Base-by-base conservation (phyloP, 768 basidiomycete genomes). In the Pholiota microspora region DNA sequence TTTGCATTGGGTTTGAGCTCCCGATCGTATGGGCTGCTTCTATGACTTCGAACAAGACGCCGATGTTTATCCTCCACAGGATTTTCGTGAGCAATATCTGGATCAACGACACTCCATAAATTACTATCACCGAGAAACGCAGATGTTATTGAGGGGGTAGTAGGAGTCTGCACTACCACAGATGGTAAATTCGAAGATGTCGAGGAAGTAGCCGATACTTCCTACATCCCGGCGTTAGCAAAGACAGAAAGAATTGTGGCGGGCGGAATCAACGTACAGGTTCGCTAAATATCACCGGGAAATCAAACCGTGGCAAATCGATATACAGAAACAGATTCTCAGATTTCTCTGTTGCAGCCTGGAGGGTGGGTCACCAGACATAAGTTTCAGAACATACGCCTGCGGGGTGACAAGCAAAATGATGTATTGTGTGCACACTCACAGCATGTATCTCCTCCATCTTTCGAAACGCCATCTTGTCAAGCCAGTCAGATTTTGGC, bases 61-160 rank as follows among this genome's bases (percentile, higher is more conserved):
- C 97, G 83, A 65, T 98, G 94, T 65, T 99, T 99, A 65, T 95
- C 93, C 64, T 99, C 97, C 0, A 98, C 94, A 0, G 95, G 95
- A 64, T 99, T 99, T 62, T 98, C 95, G 24, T 92, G 82, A 6
- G 80, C 82, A 46, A 92, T 81, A 57, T 99, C 97, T 2, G 96
- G 94, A 63, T 99, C 97, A 34, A 91, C 77, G 18, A 97, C 80
- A 21, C 85, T 81, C 93, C 96, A 98, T 2, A 98, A 72, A 59
- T 85, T 81, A 15, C 82, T 71, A 58, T 96, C 93, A 2, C 78
- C 70, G 0, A 83, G 66, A 53, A 89, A 80, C 18, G 80, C 71
- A 1, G 77, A 69, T 0, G 77, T 71, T 48, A 80, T 76, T 8
- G 79, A 68, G 1, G 81, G 72, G 10, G 74, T 68, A 9, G 77